Base-by-base conservation (phyloP, 768 basidiomycete species). In the Lentinus tigrinus region DNA sequence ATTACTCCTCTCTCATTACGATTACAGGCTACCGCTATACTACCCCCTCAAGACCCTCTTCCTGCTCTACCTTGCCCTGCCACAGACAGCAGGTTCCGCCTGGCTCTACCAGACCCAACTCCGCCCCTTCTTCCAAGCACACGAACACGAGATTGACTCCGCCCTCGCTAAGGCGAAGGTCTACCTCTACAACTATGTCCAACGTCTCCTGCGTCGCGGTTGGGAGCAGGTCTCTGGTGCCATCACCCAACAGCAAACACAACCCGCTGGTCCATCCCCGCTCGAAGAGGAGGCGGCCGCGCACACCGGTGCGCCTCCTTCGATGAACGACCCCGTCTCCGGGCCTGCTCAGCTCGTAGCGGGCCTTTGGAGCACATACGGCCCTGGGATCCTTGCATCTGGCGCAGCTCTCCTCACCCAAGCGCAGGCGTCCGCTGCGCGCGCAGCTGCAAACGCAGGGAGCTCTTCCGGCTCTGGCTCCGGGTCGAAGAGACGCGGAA, bases 51-150 rank as follows among this genome's bases (percentile, higher is more conserved):
- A 95, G 76, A 87, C 85, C 3, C 66, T 90, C 54, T 90, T 95
- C 70, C 84, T 97, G 44, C 84, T 96, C 57, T 96, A 93, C 73
- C 85, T 98, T 48, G 89, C 88, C 2, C 84, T 95, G 6, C 95
- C 95, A 0, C 93, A 95, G 69, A 93, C 91, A 0, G 86, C 85
- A 63, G 95, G 95, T 24, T 85, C 95, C 0, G 85, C 93, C 1
- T 91, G 90, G 71, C 77, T 98, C 67, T 98, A 96, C 77, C 78
- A 76, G 40, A 75, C 79, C 13, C 85, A 93, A 61, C 85, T 98
- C 13, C 84, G 86, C 34, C 95, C 95, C 0, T 86, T 93, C 75
- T 89, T 98, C 72, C 80, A 80, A 51, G 75, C 82, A 19, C 91
- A 97, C 68, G 95, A 98, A 72, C 66, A 76, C 1, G 85, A 93